Base-by-base conservation (phyloP, 139 green algal genomes). In the Micractinium sp. region DNA sequence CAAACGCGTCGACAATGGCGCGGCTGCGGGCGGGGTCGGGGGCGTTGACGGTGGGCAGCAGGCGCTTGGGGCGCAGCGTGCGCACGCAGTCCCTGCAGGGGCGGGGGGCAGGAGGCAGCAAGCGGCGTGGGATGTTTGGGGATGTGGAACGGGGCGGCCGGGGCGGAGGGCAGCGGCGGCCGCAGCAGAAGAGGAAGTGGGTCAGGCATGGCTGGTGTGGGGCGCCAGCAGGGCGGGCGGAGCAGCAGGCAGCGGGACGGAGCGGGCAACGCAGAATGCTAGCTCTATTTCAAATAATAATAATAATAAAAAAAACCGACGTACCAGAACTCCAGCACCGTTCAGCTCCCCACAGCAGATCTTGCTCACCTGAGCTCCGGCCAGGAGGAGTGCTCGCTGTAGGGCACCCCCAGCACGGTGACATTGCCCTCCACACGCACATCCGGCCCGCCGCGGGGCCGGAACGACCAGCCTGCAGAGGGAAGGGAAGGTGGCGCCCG, bases 1-100 rank as follows among this genome's bases (percentile, higher is more conserved):
- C 93, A 88, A 95, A 95, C 16, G 85, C 85, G 56, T 95, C 93
- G 38, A 96, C 93, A n/a, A 96, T 89, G 15, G 89, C 86, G 0
- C 85, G 41, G 71, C 85, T 69, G 25, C 22, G 39, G 38, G 84
- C 80, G 2, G 84, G 33, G n/a, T 90, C 85, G n/a, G 31, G 73
- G 0, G 90, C 92, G 74, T 95, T 95, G 66, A 97, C 95, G 38
- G 94, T 97, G 79, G 95, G 95, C 35, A 97, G 91, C 53, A 97
- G 81, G 29, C 78, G 76, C 0, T 79, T 79, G 0, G 94, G 95
- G 22, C 90, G 86, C 69, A 97, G 93, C 33, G 81, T 33, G n/a
- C 60, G 73, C n/a, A 96, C 90, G 75, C 93, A 95, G 25, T 88
- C 84, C 53, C 76, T 85, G 86, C 83, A 87, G 33, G 56, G n/a